Conservation (phyloP, 2,329 filamentous ascomycete genomes). For the Uncinocarpus reesii region DNA sequence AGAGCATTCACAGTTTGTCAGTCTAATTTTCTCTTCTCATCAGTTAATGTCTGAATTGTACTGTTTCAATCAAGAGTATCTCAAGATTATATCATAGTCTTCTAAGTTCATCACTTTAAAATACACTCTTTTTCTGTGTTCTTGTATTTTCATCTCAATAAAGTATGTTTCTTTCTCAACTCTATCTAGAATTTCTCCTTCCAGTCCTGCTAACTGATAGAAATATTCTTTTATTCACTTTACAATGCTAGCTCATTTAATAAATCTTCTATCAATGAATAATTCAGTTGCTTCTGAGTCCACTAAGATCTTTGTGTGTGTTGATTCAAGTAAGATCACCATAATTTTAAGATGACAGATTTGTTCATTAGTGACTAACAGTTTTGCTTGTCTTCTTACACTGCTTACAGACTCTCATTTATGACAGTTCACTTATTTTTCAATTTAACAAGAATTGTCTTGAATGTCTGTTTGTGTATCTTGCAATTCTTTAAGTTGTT, state of each 20-base stretch:
- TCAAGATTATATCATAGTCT: background rate
- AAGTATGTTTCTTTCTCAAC: background rate
- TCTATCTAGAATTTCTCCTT: background rate
- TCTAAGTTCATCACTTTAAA: background rate
- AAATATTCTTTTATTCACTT: background rate
- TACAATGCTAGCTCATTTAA: background rate
- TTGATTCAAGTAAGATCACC: too few relatives aligned
- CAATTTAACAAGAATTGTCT: too few relatives aligned
- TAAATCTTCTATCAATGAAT: background rate
- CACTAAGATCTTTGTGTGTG: background rate
- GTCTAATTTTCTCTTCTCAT: background rate
- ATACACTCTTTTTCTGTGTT: too few relatives aligned
- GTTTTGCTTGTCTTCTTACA: too few relatives aligned
- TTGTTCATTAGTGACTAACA: too few relatives aligned
- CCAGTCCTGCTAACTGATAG: background rate
- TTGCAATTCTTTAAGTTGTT: too few relatives aligned
- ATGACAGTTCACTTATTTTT: too few relatives aligned
- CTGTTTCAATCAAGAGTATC: background rate
- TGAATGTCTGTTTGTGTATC: too few relatives aligned
- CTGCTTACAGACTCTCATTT: too few relatives aligned
- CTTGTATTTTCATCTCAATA: too few relatives aligned
- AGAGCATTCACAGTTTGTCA: too few relatives aligned
- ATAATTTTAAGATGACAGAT: too few relatives aligned
- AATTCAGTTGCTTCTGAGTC: background rate
- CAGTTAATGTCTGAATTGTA: background rate